A percentile compares a stretch with the other conserved stretches of the same genome.
Conservation (phyloP, 371 early-diverging fungal species). For the Basidiobolus heterosporus region DNA sequence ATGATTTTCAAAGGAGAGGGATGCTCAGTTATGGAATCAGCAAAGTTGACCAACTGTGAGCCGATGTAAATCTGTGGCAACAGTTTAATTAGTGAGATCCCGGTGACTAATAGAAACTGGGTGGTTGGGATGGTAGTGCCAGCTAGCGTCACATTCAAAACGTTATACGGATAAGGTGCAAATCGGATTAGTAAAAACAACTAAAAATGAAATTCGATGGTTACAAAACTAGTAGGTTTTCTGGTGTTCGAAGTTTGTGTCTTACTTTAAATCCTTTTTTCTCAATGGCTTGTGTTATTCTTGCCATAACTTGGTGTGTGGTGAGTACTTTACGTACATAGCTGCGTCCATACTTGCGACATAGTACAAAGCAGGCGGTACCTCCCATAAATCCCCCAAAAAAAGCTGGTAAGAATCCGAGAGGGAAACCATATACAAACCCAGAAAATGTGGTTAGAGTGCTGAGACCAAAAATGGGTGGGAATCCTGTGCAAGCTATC, state of each 20-base stretch:
- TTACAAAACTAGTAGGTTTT: not conserved
- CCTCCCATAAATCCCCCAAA: constrained; percentile 14
- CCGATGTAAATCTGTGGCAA: constrained; percentile 57
- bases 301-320: constrained; percentile 9
- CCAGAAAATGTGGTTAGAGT: constrained; percentile 9
- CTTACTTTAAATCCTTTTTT: constrained; percentile 21
- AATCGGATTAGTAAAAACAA: constrained; percentile 45
- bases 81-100: constrained; percentile 40
- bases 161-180: constrained; percentile 60
- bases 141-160: constrained; percentile 50
- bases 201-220: constrained; percentile 10
- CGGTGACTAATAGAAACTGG: constrained; percentile 38
- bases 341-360: constrained; percentile 8
- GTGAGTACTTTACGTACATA: constrained; percentile 11
- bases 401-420: constrained; percentile 16
- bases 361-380: constrained; percentile 13
- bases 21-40: not conserved
- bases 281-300: constrained; percentile 17
- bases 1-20: constrained; percentile 1
- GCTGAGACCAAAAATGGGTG: constrained; percentile 9
- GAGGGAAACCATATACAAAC: constrained; percentile 15
- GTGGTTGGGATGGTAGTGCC: constrained; percentile 33
- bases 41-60: constrained; percentile 12
- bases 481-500: constrained; percentile 7
- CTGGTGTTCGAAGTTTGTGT: not conserved